These are phyloP conservation scores for Macrolepiota albuminosa DNA, from an alignment of 768 basidiomycete genomes.

Conservation along the genomic window DNA sequence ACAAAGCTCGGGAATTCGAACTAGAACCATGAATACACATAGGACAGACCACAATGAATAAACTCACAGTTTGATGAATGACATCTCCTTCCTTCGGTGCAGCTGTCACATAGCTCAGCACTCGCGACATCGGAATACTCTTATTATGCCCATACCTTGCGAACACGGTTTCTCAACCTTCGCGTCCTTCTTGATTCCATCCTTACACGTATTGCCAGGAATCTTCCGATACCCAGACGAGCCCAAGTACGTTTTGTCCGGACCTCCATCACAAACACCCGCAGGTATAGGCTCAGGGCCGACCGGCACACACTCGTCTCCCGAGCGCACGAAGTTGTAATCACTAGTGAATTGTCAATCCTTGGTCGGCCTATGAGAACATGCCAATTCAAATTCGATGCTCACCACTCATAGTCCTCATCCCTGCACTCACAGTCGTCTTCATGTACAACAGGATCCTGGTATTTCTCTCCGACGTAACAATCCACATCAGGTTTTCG, in stretches of 20 bases:
- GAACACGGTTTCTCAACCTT: slow-evolving; percentile 72
- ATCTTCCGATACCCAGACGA: slow-evolving; percentile 92
- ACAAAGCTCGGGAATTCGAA: slow-evolving; percentile 63
- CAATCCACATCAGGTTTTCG: slow-evolving; percentile 82
- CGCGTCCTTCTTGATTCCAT: slow-evolving; percentile 69
- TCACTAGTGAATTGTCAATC: slow-evolving; percentile 46
- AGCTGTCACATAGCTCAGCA: slow-evolving; percentile 37
- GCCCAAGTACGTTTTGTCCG: slow-evolving; percentile 61
- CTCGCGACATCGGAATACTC: background rate
- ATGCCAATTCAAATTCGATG: background rate
- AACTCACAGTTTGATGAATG: slow-evolving; percentile 66
- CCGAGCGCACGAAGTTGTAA: slow-evolving; percentile 81
- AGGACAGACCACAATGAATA: background rate
- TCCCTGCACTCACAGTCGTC: slow-evolving; percentile 81
- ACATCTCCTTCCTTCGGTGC: slow-evolving; percentile 77
- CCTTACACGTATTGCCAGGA: slow-evolving; percentile 85
- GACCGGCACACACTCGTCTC: slow-evolving; percentile 70
- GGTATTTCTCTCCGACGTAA: slow-evolving; percentile 87
- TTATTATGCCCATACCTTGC: slow-evolving; percentile 50
- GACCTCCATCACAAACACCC: slow-evolving; percentile 55
- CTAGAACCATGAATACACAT: slow-evolving; percentile 28
- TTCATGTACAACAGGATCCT: slow-evolving; percentile 79
- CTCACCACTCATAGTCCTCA: slow-evolving; percentile 90
- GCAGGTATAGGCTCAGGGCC: slow-evolving; percentile 87
- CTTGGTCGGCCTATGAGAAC: background rate